Evolutionary conservation across 257 asterid species (phyloP), one percentile per base, ranked within the genome.

Genomic region (Penstemon eatonii): DNA sequence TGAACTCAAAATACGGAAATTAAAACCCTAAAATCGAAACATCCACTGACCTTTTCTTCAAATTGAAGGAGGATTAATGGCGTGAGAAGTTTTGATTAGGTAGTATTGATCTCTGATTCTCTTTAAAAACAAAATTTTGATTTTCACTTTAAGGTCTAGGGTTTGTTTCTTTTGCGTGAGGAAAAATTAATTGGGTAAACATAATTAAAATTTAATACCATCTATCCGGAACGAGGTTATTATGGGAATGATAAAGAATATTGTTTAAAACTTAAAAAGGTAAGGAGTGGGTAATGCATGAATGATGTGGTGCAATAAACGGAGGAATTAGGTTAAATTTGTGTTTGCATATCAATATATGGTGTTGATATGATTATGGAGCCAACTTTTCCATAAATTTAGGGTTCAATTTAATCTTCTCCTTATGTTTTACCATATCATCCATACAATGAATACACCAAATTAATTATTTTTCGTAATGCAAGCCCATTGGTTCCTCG

Each of bases 71-170:
- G 72, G 15, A 76, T 51, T 55, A 45, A 65, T 55, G 57, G 69
- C 65, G 72, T 37, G 44, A 51, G 61, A 19, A 75, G 66, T 67
- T 46, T 60, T 39, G 60, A 66, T 77, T 72, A 54, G 77, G 75
- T 73, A 52, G 51, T 25, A 70, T 72, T 68, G 81, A 81, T 80
- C 76, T 42, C 59, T 68, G 61, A 63, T 62, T 65, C 69, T 61
- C 56, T 72, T 42, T 42, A 47, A 54, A 37, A 71, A 53, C 80
- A 74, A 45, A 71, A n/a, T 59, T 49, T 60, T 42, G 80, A 71
- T 82, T 69, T 73, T 73, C 58, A 71, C 58, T 75, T 81, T 66
- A 36, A 68, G 74, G 65, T 66, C 80, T 86, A 82, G 90, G 92
- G 87, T 82, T 88, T 86, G 81, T 56, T 13, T 43, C 73, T 71